phyloP scores from a whole-genome alignment of 257 asterid species.

The Leptodermis oblonga region DNA sequence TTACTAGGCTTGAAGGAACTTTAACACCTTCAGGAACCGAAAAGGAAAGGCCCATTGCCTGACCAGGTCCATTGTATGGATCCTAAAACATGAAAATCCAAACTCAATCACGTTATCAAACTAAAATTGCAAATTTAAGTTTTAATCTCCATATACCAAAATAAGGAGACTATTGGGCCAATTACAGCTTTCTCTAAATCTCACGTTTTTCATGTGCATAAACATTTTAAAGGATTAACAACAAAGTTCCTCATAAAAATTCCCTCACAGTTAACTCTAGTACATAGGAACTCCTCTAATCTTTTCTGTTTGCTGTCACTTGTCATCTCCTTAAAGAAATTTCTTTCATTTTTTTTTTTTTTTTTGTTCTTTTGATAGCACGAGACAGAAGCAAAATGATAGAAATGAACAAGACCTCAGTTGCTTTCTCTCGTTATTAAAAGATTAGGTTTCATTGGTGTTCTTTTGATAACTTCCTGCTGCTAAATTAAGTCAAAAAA shows the following conservation, averaged over 20 bases:
- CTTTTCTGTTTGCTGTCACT: background rate
- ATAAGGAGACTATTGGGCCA: background rate
- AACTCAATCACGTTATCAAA: background rate
- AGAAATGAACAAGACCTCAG: background rate
- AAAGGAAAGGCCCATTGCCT: slow-evolving; percentile 99
- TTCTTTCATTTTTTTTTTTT: background rate
- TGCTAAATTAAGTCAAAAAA: background rate
- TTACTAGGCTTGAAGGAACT: slow-evolving; percentile 84
- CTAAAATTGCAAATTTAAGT: background rate
- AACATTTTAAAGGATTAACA: background rate
- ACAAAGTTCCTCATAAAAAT: background rate
- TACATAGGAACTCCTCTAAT: no score
- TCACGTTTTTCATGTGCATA: background rate
- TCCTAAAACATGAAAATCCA: slow-evolving; percentile 42
- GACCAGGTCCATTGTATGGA: slow-evolving; percentile 98
- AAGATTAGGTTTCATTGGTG: background rate
- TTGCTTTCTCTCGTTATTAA: background rate
- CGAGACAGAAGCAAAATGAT: background rate
- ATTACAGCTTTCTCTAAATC: background rate
- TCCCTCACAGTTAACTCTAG: no score
- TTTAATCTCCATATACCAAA: background rate
- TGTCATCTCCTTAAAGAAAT: background rate
- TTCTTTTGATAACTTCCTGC: background rate
- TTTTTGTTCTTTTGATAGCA: background rate
- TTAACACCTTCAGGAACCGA: slow-evolving; percentile 81